A percentile compares a stretch with the other conserved stretches of the same genome.
Conservation (phyloP, 805 yeast genomes). For the Isabelozyma pseudorhagii region DNA sequence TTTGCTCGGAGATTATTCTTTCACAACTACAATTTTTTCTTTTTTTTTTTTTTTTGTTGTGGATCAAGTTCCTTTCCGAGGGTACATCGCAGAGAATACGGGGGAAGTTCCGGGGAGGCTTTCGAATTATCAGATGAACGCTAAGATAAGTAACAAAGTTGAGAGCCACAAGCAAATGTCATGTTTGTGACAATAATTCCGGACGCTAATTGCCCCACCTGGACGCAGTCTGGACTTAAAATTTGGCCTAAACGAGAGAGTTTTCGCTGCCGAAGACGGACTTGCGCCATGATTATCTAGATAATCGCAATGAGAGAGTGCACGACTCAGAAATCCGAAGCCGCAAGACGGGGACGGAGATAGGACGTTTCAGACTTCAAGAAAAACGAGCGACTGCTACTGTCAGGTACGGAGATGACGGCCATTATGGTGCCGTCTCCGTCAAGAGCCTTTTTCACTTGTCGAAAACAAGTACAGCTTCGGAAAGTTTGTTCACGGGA, state of each 20-base stretch:
- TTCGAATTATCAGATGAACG: too few relatives aligned
- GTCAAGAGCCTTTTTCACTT: too few relatives aligned
- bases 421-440: too few relatives aligned
- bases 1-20: neutral
- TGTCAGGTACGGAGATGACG: too few relatives aligned
- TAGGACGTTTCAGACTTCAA: neutral
- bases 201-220: neutral
- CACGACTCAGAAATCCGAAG: neutral
- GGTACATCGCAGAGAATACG: neutral
- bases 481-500: neutral
- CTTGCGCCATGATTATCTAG: neutral
- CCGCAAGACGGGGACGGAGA: neutral
- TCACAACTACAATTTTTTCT: too few relatives aligned
- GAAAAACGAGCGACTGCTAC: neutral
- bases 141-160: too few relatives aligned
- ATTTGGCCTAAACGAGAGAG: neutral
- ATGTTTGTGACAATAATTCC: neutral
- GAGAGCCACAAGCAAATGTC: too few relatives aligned
- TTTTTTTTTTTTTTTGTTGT: too few relatives aligned
- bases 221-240: too few relatives aligned
- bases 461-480: too few relatives aligned
- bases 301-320: neutral
- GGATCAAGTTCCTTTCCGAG: too few relatives aligned
- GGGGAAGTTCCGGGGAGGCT: too few relatives aligned
- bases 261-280: neutral